These are phyloP conservation scores for Pseudogymnoascus sp. DNA, from an alignment of 2,329 filamentous ascomycete species.

Conservation along the genomic window DNA sequence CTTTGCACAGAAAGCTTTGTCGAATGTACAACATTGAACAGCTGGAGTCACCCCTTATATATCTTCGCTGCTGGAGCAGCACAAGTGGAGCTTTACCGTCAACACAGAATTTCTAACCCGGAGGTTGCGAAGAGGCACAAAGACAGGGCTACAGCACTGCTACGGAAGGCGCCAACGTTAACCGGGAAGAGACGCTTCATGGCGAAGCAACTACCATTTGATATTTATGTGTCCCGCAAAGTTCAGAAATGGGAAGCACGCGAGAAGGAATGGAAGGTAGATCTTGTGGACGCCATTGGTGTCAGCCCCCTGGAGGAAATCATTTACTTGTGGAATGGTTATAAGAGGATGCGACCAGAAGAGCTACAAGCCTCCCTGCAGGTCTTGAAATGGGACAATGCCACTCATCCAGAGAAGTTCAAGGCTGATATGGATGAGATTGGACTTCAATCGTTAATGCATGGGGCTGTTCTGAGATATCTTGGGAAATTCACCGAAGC, in stretches of 20 bases:
- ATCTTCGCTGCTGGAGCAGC: slow-evolving; percentile 78
- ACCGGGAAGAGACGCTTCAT: slow-evolving; percentile 86
- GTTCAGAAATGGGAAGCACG: slow-evolving; percentile 81
- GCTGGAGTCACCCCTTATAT: slow-evolving; percentile 86
- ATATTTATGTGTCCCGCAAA: slow-evolving; percentile 77
- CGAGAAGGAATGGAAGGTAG: slow-evolving; percentile 57
- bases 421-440: slow-evolving; percentile 50
- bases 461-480: slow-evolving; percentile 58
- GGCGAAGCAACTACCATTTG: slow-evolving; percentile 82
- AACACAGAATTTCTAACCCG: slow-evolving; percentile 38
- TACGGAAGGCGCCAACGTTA: slow-evolving; percentile 64
- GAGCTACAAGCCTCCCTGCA: slow-evolving; percentile 58
- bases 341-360: slow-evolving; percentile 64
- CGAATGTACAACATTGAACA: slow-evolving; percentile 70
- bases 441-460: slow-evolving; percentile 60
- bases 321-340: slow-evolving; percentile 89
- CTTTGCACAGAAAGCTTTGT: slow-evolving; percentile 70
- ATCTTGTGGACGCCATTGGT: slow-evolving; percentile 73
- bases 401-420: slow-evolving; percentile 40
- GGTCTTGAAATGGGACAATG: slow-evolving; percentile 59
- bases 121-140: slow-evolving; percentile 50
- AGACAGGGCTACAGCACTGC: slow-evolving; percentile 57
- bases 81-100: slow-evolving; percentile 75
- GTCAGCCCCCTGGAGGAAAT: slow-evolving; percentile 81
- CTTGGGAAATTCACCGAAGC: slow-evolving; percentile 59